Evolutionary conservation across 306 rosid species (phyloP).

Genomic region (Geum urbanum): DNA sequence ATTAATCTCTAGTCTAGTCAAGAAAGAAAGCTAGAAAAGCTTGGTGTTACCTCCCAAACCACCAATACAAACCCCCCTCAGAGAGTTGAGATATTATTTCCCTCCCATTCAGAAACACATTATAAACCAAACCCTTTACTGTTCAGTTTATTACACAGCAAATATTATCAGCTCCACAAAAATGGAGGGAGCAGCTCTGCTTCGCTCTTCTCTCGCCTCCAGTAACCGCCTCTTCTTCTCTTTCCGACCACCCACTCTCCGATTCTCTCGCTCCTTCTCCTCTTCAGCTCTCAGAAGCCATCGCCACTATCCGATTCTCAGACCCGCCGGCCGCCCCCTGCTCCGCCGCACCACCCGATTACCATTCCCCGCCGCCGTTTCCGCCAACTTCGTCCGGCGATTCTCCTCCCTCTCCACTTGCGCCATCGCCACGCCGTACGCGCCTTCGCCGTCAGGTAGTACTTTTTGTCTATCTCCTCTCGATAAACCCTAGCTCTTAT

Average conservation of each 20-base stretch:
- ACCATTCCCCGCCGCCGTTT: slow-evolving; percentile 24
- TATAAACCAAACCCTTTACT: neutral
- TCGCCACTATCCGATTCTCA: slow-evolving; percentile 19
- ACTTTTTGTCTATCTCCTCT: neutral
- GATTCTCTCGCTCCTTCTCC: slow-evolving; percentile 14
- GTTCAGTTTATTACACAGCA: no score
- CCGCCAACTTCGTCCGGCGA: slow-evolving; percentile 22
- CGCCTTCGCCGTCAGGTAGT: slow-evolving; percentile 51
- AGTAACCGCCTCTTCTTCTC: slow-evolving; percentile 44
- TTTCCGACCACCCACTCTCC: slow-evolving; percentile 40
- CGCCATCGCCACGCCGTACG: slow-evolving; percentile 54
- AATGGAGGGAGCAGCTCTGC: slow-evolving; percentile 75
- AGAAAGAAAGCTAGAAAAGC: neutral
- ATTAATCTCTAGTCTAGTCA: no score
- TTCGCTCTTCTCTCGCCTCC: slow-evolving; percentile 57
- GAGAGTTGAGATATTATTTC: neutral
- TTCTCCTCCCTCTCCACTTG: slow-evolving; percentile 59
- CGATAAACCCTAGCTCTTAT: slow-evolving; percentile 7
- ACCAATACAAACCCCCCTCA: neutral
- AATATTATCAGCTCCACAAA: slow-evolving; percentile 1
- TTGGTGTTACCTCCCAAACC: slow-evolving; percentile 3
- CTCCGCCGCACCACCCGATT: slow-evolving; percentile 46
- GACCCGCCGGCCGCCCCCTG: slow-evolving; percentile 22
- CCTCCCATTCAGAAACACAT: slow-evolving; percentile 9
- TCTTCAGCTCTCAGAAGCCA: slow-evolving; percentile 21